Evolutionary conservation across 176 grass and related monocot genomes (phyloP).

Genomic region (Lolium multiflorum): DNA sequence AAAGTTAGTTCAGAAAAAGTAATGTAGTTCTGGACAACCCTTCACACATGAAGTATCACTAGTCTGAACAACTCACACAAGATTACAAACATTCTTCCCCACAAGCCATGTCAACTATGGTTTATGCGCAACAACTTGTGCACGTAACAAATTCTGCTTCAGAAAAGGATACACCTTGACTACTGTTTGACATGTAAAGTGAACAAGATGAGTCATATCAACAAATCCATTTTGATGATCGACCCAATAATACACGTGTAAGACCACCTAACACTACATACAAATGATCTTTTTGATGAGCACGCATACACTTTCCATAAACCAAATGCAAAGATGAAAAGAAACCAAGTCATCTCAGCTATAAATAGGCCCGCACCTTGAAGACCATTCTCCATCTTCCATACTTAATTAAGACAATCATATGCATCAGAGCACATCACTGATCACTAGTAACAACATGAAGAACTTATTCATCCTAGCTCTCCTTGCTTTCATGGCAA

Average conservation of each 20-base stretch:
- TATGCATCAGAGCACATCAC: not conserved
- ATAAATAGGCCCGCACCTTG: slow-evolving; percentile 1
- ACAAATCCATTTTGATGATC: not conserved
- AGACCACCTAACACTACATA: not conserved
- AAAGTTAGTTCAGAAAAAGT: too few relatives aligned
- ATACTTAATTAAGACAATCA: not conserved
- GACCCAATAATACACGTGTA: not conserved
- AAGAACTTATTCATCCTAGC: not conserved
- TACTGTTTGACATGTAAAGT: not conserved
- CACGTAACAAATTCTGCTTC: too few relatives aligned
- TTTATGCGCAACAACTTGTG: too few relatives aligned
- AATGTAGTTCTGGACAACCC: too few relatives aligned
- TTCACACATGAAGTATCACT: too few relatives aligned
- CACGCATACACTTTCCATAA: not conserved
- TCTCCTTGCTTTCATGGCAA: not conserved
- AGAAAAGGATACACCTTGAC: too few relatives aligned
- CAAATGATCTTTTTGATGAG: not conserved
- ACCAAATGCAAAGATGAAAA: not conserved
- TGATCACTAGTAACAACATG: not conserved
- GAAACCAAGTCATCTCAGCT: not conserved
- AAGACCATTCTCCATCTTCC: not conserved
- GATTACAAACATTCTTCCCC: too few relatives aligned
- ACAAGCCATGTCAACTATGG: too few relatives aligned
- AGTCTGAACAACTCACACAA: too few relatives aligned
- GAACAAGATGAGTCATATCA: not conserved